Percentiles rank a stretch among this genome's conserved stretches.
Conservation (phyloP, 495 filamentous ascomycete genomes). For the Sabuloglossum arenarium region DNA sequence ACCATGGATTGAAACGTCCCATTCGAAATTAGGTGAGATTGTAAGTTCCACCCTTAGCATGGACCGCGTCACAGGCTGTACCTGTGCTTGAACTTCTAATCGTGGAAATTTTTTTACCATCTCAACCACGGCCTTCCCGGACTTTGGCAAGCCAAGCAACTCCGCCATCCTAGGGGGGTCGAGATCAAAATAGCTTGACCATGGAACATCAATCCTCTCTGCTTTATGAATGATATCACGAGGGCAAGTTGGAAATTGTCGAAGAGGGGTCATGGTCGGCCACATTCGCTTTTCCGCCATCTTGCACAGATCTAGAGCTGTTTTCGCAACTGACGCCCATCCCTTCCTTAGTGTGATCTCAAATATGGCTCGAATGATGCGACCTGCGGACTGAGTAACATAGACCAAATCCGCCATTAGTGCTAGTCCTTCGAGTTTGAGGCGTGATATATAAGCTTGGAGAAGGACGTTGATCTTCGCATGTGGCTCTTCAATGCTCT, state of each 20-base stretch:
- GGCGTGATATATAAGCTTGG: constrained; percentile 87
- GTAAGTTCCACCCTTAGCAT: constrained; percentile 89
- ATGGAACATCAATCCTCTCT: constrained; percentile 86
- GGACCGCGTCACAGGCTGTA: constrained; percentile 85
- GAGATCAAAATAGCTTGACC: constrained; percentile 82
- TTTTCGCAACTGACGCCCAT: constrained; percentile 86
- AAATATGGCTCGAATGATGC: constrained; percentile 88
- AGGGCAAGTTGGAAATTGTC: constrained; percentile 71
- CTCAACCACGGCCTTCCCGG: constrained; percentile 64
- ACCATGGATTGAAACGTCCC: constrained; percentile 82
- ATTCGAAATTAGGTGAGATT: constrained; percentile 88
- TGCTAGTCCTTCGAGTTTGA: constrained; percentile 83
- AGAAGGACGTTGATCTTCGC: constrained; percentile 98
- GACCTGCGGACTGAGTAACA: constrained; percentile 91
- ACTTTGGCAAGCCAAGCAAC: constrained; percentile 76
- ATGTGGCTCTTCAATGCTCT: constrained; percentile 88
- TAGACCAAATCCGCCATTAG: constrained; percentile 98
- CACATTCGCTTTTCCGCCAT: constrained; percentile 99
- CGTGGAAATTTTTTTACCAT: constrained; percentile 85
- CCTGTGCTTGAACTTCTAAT: constrained; percentile 75
- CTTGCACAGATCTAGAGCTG: constrained; percentile 87
- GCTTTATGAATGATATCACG: constrained; percentile 77
- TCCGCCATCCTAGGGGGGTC: constrained; percentile 96
- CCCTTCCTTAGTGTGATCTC: constrained; percentile 93
- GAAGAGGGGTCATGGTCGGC: constrained; percentile 90